Conservation (phyloP, 192 early-diverging fungal genomes). For the Chytriomyces sp. region DNA sequence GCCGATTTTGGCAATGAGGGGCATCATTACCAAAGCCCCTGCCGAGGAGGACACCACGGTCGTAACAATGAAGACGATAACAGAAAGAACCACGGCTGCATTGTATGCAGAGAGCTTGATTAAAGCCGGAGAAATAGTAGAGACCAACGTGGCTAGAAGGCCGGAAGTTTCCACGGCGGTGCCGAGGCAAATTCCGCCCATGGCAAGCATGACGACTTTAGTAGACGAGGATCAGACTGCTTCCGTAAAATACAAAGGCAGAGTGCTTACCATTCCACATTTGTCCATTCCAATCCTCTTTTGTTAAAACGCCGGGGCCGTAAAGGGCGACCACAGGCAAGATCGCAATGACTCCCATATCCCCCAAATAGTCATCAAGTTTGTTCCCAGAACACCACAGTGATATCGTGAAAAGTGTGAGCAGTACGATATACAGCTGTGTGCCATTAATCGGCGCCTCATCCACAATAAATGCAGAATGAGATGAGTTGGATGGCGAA, state of each 20-base stretch:
- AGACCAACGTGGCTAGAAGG: slow-evolving; percentile 74
- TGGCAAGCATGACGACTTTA: slow-evolving; percentile 65
- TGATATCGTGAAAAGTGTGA: slow-evolving; percentile 72
- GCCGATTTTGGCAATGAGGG: slow-evolving; percentile 86
- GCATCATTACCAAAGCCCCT: slow-evolving; percentile 90
- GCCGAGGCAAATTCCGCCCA: slow-evolving; percentile 93
- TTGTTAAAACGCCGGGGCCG: slow-evolving; percentile 83
- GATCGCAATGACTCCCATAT: slow-evolving; percentile 94
- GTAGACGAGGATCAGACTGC: neutral
- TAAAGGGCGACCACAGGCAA: slow-evolving; percentile 84
- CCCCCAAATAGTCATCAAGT: slow-evolving; percentile 75
- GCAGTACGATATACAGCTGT: slow-evolving; percentile 75
- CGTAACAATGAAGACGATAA: slow-evolving; percentile 89
- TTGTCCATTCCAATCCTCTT: slow-evolving; percentile 95
- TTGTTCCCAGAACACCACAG: slow-evolving; percentile 85
- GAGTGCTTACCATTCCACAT: slow-evolving; percentile 86
- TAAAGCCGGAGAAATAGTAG: slow-evolving; percentile 62
- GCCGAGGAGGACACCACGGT: too few relatives aligned
- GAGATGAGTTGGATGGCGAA: neutral
- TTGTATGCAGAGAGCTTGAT: slow-evolving; percentile 72
- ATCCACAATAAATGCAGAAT: too few relatives aligned
- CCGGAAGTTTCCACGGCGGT: slow-evolving; percentile 86
- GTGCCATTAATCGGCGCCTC: slow-evolving; percentile 46
- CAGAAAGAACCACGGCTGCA: slow-evolving; percentile 71
- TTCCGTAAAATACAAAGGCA: neutral